Evolutionary conservation across 1,139 yeast genomes (phyloP).

Genomic region (Candida frijolesensis): DNA sequence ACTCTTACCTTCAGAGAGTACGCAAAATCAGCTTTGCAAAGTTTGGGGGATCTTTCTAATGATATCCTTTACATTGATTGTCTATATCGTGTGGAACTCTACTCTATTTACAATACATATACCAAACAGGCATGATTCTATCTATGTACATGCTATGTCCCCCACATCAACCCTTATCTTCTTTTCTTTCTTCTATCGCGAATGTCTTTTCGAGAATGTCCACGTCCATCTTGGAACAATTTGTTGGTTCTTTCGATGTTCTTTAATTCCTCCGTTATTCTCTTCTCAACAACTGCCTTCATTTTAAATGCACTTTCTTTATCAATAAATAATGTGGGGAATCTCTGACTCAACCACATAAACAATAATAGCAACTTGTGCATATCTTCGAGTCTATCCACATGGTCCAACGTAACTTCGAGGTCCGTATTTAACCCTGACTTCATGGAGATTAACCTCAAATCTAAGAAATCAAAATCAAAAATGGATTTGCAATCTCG

Average conservation of each 20-base stretch:
- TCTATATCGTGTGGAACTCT: no score
- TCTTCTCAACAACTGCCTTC: constrained; percentile 63
- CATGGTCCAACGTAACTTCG: constrained; percentile 30
- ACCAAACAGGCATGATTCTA: no score
- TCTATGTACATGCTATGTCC: no score
- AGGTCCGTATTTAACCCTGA: constrained; percentile 23
- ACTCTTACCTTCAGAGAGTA: no score
- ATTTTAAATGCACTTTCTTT: constrained; percentile 72
- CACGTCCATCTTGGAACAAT: background rate
- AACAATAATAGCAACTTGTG: constrained; percentile 72
- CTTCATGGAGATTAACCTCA: constrained; percentile 25
- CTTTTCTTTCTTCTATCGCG: background rate
- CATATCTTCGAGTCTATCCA: constrained; percentile 63
- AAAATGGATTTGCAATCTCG: constrained; percentile 44
- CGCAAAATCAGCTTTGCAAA: no score
- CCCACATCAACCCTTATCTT: background rate
- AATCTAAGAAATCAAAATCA: constrained; percentile 44
- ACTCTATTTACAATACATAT: no score
- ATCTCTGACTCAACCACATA: constrained; percentile 86
- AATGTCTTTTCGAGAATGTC: no score
- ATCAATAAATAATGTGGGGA: constrained; percentile 80
- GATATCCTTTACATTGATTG: background rate
- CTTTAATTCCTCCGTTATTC: constrained; percentile 63
- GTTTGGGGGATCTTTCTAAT: no score
- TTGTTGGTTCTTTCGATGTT: constrained; percentile 33